A percentile compares a stretch with the other conserved stretches of the same genome.
phyloP scores from a whole-genome alignment of 176 grass and related monocot genomes.

The Carex myosuroides region DNA sequence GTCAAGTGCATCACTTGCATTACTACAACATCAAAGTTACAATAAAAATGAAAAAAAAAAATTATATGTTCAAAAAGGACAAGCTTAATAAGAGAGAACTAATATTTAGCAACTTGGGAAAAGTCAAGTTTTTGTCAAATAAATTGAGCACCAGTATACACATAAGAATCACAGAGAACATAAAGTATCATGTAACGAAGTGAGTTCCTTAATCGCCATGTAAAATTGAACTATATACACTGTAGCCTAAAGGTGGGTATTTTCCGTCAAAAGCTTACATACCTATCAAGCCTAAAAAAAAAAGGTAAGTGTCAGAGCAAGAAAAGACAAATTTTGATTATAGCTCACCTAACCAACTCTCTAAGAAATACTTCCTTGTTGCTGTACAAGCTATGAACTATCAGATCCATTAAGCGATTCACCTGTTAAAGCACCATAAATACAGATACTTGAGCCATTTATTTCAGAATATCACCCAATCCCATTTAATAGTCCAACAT shows the following conservation, averaged over 20 bases:
- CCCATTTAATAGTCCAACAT: not conserved
- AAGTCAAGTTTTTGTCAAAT: not conserved
- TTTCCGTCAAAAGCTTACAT: not conserved
- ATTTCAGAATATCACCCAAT: not conserved
- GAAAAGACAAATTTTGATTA: not conserved
- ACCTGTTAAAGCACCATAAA: conserved; percentile 45
- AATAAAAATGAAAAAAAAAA: not conserved
- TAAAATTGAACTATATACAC: not conserved
- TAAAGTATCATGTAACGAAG: not conserved
- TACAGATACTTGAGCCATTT: not conserved
- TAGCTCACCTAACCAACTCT: conserved; percentile 73
- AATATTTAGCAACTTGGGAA: not conserved
- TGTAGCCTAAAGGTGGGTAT: not conserved
- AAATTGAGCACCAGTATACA: not conserved
- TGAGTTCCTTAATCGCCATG: not conserved
- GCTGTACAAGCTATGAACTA: conserved; percentile 97
- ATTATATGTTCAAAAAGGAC: not conserved
- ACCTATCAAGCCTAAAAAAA: not conserved
- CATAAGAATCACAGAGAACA: not conserved
- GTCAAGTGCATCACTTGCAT: conserved; percentile 97
- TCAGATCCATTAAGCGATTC: conserved; percentile 98
- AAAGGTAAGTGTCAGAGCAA: not conserved
- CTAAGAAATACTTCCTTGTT: conserved; percentile 99
- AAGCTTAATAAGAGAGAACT: not conserved
- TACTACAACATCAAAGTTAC: conserved; percentile 37